These are phyloP conservation scores for Pestalotiopsis sp. DNA, from an alignment of 2,329 filamentous ascomycete genomes.

Conservation along the genomic window DNA sequence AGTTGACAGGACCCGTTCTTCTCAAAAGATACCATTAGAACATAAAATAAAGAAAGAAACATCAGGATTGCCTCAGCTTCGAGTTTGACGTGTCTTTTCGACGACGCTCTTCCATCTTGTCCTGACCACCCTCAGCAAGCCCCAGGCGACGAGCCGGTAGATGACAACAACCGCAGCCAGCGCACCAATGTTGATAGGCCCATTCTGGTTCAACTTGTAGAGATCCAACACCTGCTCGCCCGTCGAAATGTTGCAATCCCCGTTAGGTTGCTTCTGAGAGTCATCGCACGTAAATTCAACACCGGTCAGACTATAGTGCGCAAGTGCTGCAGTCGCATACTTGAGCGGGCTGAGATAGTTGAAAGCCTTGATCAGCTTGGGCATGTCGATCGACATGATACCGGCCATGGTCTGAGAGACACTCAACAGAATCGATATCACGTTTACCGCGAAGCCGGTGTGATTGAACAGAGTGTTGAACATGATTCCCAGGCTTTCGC, in stretches of 20 bases:
- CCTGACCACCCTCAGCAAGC: slow-evolving; percentile 56
- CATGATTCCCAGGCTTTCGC: slow-evolving; percentile 77
- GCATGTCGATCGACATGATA: slow-evolving; percentile 71
- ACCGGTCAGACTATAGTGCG: slow-evolving; percentile 63
- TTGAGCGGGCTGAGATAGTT: slow-evolving; percentile 76
- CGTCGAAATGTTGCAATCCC: slow-evolving; percentile 65
- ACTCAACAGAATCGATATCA: slow-evolving; percentile 70
- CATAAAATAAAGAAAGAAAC: slow-evolving; percentile 5
- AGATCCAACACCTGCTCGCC: slow-evolving; percentile 69
- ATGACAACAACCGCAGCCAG: slow-evolving; percentile 65
- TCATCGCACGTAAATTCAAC: slow-evolving; percentile 67
- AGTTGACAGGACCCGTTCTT: too few relatives aligned
- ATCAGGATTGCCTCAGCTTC: slow-evolving; percentile 2
- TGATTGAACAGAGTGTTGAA: slow-evolving; percentile 78
- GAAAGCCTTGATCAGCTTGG: slow-evolving; percentile 64
- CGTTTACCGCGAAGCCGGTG: slow-evolving; percentile 75
- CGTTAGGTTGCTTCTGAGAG: slow-evolving; percentile 60
- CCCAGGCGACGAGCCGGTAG: slow-evolving; percentile 68
- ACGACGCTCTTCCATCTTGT: slow-evolving; percentile 49
- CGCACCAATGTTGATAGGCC: slow-evolving; percentile 62
- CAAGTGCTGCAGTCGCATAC: slow-evolving; percentile 69
- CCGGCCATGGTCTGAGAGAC: slow-evolving; percentile 74
- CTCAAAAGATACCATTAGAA: background rate
- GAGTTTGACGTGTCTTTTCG: slow-evolving; percentile 19
- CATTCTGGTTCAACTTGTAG: slow-evolving; percentile 65